Base-by-base conservation (phyloP, 495 filamentous ascomycete species). In the Penicillium bovifimosum region DNA sequence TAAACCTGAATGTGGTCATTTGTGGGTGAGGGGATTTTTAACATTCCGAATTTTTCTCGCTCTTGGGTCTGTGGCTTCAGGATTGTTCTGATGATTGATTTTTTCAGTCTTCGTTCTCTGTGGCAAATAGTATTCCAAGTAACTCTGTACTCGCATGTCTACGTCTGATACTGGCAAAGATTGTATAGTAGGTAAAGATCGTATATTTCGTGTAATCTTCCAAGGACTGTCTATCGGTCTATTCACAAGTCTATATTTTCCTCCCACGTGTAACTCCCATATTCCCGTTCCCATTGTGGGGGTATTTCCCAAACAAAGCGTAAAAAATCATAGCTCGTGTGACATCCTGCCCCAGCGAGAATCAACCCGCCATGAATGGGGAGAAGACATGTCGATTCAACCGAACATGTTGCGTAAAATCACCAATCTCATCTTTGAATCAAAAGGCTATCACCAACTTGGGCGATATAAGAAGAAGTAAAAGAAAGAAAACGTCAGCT, bases 341-440 rank as follows among this genome's bases (percentile, higher is more conserved):
- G 29, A 63, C 60, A 59, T 61, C 47, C 53, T 50, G 47, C 47
- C 60, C 55, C 35, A 42, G 54, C 56, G 51, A 55, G 34, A 55
- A 53, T 61, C 59, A 60, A 59, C 53, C 56, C 49, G 14, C 44
- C 16, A 35, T 8, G 45, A 17, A 14, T 32, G 48, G 41, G 11
- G 38, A 41, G 32, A 47, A 55, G 50, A 61, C 60, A 65, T 61
- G 63, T 61, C 60, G 60, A 65, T 50, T 65, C 63, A 65, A 65
- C 63, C 63, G 62, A 65, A 61, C 63, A 65, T 61, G 58, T 58
- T 47, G 45, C 35, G 50, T 33, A 45, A 41, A 52, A 39, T 38
- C 49, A 48, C 46, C 40, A 58, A 55, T 44, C 50, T 35, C 36
- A 50, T 46, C 26, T 49, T 13, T 3, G 29, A 2, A 44, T n/a